These are phyloP conservation scores for Lyophyllum decastes DNA, from an alignment of 768 basidiomycete genomes.

Conservation along the genomic window DNA sequence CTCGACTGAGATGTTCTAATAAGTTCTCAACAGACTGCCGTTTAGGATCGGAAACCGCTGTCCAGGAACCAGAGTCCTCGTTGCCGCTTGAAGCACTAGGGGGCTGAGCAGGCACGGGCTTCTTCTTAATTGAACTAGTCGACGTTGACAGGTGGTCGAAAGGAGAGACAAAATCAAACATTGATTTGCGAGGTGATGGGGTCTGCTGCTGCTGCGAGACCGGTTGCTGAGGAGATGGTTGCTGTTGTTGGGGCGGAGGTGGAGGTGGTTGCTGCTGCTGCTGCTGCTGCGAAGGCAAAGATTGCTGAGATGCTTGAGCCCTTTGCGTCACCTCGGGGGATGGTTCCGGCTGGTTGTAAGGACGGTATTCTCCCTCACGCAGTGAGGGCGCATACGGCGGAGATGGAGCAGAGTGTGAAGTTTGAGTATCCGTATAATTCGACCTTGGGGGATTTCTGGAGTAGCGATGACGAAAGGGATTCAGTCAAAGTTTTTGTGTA, in stretches of 20 bases:
- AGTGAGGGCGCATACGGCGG: constrained; percentile 47
- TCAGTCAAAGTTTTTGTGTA: constrained; percentile 13
- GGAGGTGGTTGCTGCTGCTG: constrained; percentile 28
- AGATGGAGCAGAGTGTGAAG: constrained; percentile 41
- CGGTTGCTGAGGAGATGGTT: constrained; percentile 23
- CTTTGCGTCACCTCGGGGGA: constrained; percentile 41
- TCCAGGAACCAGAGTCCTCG: constrained; percentile 63
- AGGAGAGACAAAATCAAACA: constrained; percentile 85
- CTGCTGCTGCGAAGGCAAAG: constrained; percentile 25
- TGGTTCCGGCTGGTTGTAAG: constrained; percentile 44
- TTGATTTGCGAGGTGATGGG: constrained; percentile 73
- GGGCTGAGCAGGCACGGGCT: constrained; percentile 56
- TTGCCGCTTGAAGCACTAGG: constrained; percentile 43
- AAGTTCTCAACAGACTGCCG: constrained; percentile 84
- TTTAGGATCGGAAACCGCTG: constrained; percentile 59
- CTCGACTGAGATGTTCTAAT: constrained; percentile 69
- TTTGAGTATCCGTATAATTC: constrained; percentile 51
- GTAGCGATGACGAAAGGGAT: constrained; percentile 18
- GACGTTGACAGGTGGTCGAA: constrained; percentile 76
- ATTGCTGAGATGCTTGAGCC: constrained; percentile 30
- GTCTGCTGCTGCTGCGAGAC: constrained; percentile 44
- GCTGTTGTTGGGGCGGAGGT: constrained; percentile 8
- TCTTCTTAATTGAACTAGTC: constrained; percentile 59
- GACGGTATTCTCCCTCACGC: constrained; percentile 47
- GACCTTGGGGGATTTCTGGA: constrained; percentile 49